phyloP scores from a whole-genome alignment of 2,329 filamentous ascomycete species.

The Aureobasidium melanogenum region DNA sequence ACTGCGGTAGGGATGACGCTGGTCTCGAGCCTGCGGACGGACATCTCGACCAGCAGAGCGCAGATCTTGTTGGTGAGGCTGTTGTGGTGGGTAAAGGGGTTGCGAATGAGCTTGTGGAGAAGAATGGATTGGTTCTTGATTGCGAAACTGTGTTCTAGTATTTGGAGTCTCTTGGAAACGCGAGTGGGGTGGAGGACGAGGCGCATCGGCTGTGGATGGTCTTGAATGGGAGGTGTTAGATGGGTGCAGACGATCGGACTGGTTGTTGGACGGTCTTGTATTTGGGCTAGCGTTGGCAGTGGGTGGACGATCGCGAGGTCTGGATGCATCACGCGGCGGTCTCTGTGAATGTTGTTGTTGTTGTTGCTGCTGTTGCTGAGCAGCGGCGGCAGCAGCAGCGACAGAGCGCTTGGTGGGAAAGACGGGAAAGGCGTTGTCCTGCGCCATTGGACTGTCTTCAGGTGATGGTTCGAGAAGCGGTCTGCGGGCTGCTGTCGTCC shows the following conservation, averaged over 20 bases:
- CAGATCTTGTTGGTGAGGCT: background rate
- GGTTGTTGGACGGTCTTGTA: background rate
- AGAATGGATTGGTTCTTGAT: background rate
- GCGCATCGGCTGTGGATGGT: background rate
- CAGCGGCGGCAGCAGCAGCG: conserved; percentile 15
- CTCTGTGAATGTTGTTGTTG: conserved; percentile 16
- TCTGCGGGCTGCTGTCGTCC: conserved; percentile 10
- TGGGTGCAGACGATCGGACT: background rate
- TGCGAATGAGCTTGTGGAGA: background rate
- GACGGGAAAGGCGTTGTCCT: conserved; percentile 41
- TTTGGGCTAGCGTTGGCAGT: background rate
- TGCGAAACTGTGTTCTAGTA: background rate
- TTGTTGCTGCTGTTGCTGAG: conserved; percentile 23
- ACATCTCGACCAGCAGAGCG: background rate
- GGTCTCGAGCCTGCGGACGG: background rate
- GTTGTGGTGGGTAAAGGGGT: background rate
- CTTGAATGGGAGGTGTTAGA: background rate
- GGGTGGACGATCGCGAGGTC: background rate
- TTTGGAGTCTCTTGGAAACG: background rate
- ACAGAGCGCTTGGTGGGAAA: conserved; percentile 30
- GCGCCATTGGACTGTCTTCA: conserved; percentile 18
- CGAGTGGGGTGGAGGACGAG: conserved; percentile 1
- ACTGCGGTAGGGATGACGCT: background rate
- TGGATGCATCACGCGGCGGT: background rate
- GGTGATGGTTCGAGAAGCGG: conserved; percentile 23